Percentiles rank a stretch among this genome's conserved stretches.
These are phyloP conservation scores for Penicillium sp. DNA, from an alignment of 2,329 filamentous ascomycete species.

Conservation along the genomic window DNA sequence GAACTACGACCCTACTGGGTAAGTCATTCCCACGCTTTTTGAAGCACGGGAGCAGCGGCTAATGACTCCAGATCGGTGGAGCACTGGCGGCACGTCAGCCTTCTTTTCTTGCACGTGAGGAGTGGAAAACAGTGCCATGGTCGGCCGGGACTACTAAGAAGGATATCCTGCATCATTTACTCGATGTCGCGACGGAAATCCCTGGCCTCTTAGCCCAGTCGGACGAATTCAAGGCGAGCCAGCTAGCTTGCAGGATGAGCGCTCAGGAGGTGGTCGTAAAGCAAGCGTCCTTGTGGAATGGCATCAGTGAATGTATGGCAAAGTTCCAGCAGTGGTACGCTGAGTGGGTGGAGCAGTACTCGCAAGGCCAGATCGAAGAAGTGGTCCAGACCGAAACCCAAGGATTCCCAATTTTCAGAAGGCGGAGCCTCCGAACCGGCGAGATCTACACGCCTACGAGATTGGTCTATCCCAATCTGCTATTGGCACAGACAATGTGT, in stretches of 20 bases:
- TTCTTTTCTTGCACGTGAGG: constrained; percentile 31
- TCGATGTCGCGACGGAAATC: constrained; percentile 33
- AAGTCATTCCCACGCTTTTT: constrained; percentile 3
- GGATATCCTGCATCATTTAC: constrained; percentile 33
- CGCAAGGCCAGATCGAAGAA: constrained; percentile 26
- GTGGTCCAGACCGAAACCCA: constrained; percentile 20
- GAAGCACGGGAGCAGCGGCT: neutral
- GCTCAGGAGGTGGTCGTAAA: constrained; percentile 30
- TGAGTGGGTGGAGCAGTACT: constrained; percentile 28
- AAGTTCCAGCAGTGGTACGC: constrained; percentile 29
- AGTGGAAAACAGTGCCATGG: constrained; percentile 39
- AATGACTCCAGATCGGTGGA: constrained; percentile 23
- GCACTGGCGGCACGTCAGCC: constrained; percentile 27
- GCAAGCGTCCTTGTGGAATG: constrained; percentile 30
- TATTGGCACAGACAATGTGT: constrained; percentile 34
- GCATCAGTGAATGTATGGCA: constrained; percentile 27
- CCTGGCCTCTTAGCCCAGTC: constrained; percentile 28
- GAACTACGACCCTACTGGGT: constrained; percentile 39
- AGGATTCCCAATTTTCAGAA: constrained; percentile 30
- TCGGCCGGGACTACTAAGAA: constrained; percentile 31
- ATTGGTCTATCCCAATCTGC: constrained; percentile 31
- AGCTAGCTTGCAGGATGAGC: constrained; percentile 19
- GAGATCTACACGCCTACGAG: constrained; percentile 25
- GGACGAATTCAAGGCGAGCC: constrained; percentile 25
- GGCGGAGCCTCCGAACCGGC: constrained; percentile 31